Evolutionary conservation across 768 basidiomycete species (phyloP), one percentile per base, ranked within the genome.

Genomic region (Lactarius psammicola): DNA sequence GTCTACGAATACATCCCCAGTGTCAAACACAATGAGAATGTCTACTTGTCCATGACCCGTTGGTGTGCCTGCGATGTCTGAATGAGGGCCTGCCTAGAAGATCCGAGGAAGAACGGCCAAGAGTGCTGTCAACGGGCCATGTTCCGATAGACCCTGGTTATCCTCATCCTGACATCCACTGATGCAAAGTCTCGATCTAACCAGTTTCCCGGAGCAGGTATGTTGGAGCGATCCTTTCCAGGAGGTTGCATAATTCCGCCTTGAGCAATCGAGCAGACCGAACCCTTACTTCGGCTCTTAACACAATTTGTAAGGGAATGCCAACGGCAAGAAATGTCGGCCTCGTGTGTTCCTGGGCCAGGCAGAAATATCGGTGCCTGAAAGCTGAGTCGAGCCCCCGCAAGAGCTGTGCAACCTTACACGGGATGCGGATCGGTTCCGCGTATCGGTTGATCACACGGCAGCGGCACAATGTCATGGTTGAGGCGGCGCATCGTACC

Each of bases 341-440:
- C 49, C 49, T 26, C 49, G 6, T 51, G 42, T 23, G 49, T 51
- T 51, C 49, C 49, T 51, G 49, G 23, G 13, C 15, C 26, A 51
- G 15, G 54, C 54, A 33, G 30, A 31, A 20, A 20, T 18, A 55
- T 59, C 53, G 38, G 63, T 59, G 58, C 58, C 63, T 64, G 58
- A 40, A 46, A n/a, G 49, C 4, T 6, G 23, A 34, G 18, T 34
- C 15, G 51, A 26, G 31, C 55, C 40, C 10, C 58, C 44, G n/a
- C 38, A 4, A 38, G 51, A 55, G 40, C 31, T 34, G 34, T 40
- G 63, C n/a, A 31, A 34, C 31, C 23, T 46, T 36, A 8, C 33
- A 23, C 8, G 8, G 33, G 31, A 33, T n/a, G n/a, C 46, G 30
- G 28, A 51, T 58, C 36, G 28, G 57, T 28, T 23, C 49, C 36